Evolutionary conservation across 164 flowering plant species (phyloP), one percentile per base, ranked within the genome.

Genomic region (Cinnamomum micranthum): DNA sequence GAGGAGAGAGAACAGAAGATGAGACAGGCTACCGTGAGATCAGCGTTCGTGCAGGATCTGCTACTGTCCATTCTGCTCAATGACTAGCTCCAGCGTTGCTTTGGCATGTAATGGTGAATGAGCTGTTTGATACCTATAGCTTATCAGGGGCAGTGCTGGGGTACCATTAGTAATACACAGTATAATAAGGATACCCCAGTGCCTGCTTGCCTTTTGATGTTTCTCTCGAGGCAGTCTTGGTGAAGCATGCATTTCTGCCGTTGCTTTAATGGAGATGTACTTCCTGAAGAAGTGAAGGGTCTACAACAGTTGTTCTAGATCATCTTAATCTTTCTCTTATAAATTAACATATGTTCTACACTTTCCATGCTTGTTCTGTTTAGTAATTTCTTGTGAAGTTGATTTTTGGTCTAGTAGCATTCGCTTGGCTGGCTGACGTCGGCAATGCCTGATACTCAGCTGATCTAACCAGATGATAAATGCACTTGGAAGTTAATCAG

Each of bases 1-100:
- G 97, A 92, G 81, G 97, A 92, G 86, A 83, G 91, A 71, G 86
- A 92, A 75, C 83, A 81, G 79, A 85, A 87, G 88, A 87, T 85
- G 71, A 81, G 73, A 74, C 93, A 89, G 80, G 95, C 85, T 31
- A 77, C 88, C 23, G 92, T 87, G 50, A 86, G 92, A 83, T 89
- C 94, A 23, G 83, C 84, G 24, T 92, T 92, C 77, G 77, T 91
- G 76, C 97, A 89, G 76, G 95, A 92, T 81, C 75, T 92, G 80
- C 77, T 92, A 68, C 81, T 87, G 69, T 85, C 93, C 55, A 84
- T 91, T 31, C 84, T 92, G 59, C 71, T 86, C 67, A 82, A 75
- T 2, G 87, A 90, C 74, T 86, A 85, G 80, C 51, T 28, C 66
- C 77, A 78, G 73, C 65, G 62, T 76, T 20, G 14, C n/a, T 19